Conservation (phyloP, 768 basidiomycete species). For the Leucocoprinus leucothites region DNA sequence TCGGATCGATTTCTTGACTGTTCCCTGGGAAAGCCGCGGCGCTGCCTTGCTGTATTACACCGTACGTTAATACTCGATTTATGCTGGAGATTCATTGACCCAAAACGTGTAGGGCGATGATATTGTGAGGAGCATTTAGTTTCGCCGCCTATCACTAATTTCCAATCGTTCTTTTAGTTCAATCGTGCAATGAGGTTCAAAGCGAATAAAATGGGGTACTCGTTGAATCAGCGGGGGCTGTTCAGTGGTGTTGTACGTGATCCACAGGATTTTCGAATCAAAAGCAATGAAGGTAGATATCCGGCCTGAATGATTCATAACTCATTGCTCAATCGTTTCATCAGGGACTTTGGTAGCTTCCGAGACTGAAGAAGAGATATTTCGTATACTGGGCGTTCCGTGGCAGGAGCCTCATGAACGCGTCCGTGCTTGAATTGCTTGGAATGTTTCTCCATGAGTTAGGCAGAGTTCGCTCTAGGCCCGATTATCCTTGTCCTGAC, state of each 20-base stretch:
- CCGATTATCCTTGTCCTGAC: too few species aligned
- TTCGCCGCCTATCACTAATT: background rate
- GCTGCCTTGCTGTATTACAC: conserved; percentile 93
- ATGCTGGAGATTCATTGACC: conserved; percentile 3
- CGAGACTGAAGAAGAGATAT: conserved; percentile 85
- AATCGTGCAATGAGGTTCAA: conserved; percentile 87
- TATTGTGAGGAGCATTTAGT: conserved; percentile 46
- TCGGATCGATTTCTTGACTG: conserved; percentile 81
- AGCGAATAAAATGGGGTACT: conserved; percentile 77
- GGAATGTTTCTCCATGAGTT: background rate
- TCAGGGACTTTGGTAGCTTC: conserved; percentile 72
- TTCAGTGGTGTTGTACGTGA: conserved; percentile 72
- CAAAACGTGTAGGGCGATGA: conserved; percentile 67
- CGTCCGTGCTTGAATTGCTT: conserved; percentile 35
- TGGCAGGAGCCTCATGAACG: conserved; percentile 84
- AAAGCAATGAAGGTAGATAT: conserved; percentile 51
- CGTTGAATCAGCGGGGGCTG: conserved; percentile 85
- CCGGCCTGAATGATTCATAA: background rate
- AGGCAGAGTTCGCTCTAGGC: background rate
- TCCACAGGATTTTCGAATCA: conserved; percentile 56
- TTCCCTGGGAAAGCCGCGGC: conserved; percentile 77
- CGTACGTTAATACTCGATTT: conserved; percentile 35
- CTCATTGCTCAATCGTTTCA: background rate
- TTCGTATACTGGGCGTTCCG: conserved; percentile 70
- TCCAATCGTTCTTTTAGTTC: conserved; percentile 49